Conservation (phyloP, 192 early-diverging fungal species). For the Backusella luteola region DNA sequence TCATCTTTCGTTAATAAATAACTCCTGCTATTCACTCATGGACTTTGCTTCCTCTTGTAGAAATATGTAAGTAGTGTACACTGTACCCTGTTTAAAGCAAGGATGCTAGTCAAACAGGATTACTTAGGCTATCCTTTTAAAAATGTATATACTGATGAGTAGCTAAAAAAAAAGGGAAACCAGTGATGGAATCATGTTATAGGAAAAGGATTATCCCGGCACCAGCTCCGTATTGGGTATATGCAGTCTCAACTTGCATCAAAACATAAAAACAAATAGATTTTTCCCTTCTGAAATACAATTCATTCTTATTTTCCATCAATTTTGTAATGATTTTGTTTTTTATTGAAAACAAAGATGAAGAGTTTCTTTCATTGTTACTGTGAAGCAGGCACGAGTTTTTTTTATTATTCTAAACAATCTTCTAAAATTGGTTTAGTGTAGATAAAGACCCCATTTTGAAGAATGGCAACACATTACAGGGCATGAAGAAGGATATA, state of each 20-base stretch:
- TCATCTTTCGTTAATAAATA: neutral
- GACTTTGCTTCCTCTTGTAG: too few relatives aligned
- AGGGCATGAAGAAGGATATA: neutral
- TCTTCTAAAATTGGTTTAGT: neutral
- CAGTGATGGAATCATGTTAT: neutral
- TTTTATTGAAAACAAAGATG: neutral
- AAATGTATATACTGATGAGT: too few relatives aligned
- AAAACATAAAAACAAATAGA: neutral
- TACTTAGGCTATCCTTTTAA: neutral
- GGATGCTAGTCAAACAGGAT: neutral
- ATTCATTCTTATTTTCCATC: neutral
- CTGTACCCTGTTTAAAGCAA: neutral
- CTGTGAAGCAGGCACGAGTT: neutral
- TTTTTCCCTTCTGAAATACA: neutral
- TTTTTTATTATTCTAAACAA: neutral
- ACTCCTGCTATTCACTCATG: too few relatives aligned
- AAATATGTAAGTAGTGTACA: too few relatives aligned
- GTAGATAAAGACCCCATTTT: neutral
- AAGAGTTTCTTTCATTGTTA: neutral
- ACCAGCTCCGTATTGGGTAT: neutral
- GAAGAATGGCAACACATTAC: neutral
- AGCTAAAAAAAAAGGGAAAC: neutral
- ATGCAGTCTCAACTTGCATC: neutral
- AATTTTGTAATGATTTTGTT: neutral
- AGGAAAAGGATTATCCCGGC: neutral